These are phyloP conservation scores for Microdochium paspali DNA, from an alignment of 2,329 filamentous ascomycete species.

Conservation along the genomic window DNA sequence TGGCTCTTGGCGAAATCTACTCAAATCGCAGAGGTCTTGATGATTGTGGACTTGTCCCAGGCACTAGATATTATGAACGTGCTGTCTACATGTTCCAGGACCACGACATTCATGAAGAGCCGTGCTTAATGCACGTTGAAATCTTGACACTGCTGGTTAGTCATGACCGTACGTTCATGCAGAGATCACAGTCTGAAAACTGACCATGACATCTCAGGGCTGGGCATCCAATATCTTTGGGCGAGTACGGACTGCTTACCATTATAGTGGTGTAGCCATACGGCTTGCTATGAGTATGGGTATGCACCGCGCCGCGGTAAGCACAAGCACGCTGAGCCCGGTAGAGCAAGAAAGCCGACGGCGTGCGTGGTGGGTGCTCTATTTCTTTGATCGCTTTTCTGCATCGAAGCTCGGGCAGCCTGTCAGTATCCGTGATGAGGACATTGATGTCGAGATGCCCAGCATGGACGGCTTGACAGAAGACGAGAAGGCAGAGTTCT, in stretches of 20 bases:
- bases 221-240: constrained; percentile 24
- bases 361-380: constrained; percentile 22
- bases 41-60: constrained; percentile 23
- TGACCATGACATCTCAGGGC: constrained; percentile 15
- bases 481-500: constrained; percentile 15
- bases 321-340: constrained; percentile 8
- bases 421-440: constrained; percentile 18
- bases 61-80: constrained; percentile 30
- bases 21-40: constrained; percentile 22
- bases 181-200: constrained; percentile 12
- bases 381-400: constrained; percentile 22
- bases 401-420: constrained; percentile 22
- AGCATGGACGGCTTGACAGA: constrained; percentile 11
- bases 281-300: constrained; percentile 30
- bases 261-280: constrained; percentile 23
- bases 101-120: constrained; percentile 24
- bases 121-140: constrained; percentile 32
- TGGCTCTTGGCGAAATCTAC: constrained; percentile 34
- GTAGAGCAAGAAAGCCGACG: constrained; percentile 15
- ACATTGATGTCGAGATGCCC: constrained; percentile 22
- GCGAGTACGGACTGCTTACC: constrained; percentile 20
- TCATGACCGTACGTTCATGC: background rate
- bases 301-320: constrained; percentile 23
- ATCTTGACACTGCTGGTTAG: constrained; percentile 26
- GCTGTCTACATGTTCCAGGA: constrained; percentile 29